A percentile compares a stretch with the other conserved stretches of the same genome.
Conservation (phyloP, 306 rosid species). For the Acacia crassicarpa region DNA sequence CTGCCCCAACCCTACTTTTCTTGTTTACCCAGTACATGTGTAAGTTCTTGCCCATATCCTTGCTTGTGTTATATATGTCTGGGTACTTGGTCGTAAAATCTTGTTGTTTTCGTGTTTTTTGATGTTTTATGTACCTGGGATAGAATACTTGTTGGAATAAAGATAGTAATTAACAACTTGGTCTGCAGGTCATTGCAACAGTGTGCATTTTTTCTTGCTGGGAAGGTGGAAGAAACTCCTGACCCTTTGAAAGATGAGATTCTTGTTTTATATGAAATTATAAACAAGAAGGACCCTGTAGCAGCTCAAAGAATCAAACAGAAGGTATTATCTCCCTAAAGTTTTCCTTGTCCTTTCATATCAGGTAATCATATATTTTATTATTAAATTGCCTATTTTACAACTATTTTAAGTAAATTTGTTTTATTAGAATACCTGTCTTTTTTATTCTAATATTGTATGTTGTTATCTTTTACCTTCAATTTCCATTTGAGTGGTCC, state of each 20-base stretch:
- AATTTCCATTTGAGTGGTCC: not conserved
- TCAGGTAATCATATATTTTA: conserved; percentile 20
- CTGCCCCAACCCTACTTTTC: not conserved
- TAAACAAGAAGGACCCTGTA: conserved; percentile 82
- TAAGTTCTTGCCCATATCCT: conserved; percentile 12
- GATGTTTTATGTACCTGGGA: not conserved
- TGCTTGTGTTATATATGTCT: not conserved
- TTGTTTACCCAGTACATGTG: not conserved
- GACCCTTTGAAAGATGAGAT: conserved; percentile 90
- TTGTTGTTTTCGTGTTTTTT: not conserved
- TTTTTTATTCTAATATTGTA: not conserved
- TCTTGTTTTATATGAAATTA: conserved; percentile 85
- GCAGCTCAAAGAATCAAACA: conserved; percentile 89
- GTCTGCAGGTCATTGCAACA: conserved; percentile 84
- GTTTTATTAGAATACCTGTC: conserved; percentile 1
- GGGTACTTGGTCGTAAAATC: not conserved
- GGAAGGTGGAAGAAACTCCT: conserved; percentile 99
- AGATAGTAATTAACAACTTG: conserved; percentile 33
- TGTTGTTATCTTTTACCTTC: not conserved
- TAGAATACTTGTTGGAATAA: not conserved
- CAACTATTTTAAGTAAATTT: not conserved
- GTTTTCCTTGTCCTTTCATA: not conserved
- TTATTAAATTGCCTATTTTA: conserved; percentile 1
- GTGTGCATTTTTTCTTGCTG: conserved; percentile 98
- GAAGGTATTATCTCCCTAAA: conserved; percentile 54